Base-by-base conservation (phyloP, 1,139 yeast genomes). In the Protomyces inouyei region DNA sequence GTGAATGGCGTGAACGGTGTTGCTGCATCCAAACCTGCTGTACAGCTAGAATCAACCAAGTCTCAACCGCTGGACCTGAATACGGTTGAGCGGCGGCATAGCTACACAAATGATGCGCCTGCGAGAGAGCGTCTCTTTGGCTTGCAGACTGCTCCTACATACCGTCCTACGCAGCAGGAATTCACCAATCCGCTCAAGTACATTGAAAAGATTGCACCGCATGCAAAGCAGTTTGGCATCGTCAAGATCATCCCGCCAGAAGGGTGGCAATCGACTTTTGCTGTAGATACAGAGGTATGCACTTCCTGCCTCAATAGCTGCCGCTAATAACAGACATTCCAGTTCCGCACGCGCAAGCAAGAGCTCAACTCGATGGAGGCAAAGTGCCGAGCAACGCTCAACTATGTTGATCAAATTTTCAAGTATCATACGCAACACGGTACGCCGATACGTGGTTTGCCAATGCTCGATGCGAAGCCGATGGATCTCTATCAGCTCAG, bases 171-270 rank as follows among this genome's bases (percentile, higher is more conserved):
- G 9, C 76, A 74, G 38, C 77, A 76, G 5, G 82, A 81, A 67
- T 78, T 80, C 65, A 72, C 76, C 25, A 87, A 85, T 72, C 84
- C 85, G 5, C 70, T 74, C 32, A 67, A 64, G 14, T 77, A 74
- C 64, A 70, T 76, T 52, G 71, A 69, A 45, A 66, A 67, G 51
- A 70, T 76, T 9, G 70, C 75, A 10, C 64, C 69, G 14, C 69
- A 69, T 48, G 92, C 90, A 0, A 73, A 73, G 63, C 71, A 77
- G 56, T 81, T 78, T 71, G 96, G 96, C 0, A 93, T 92, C n/a
- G 79, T 88, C 36, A 89, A 88, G 72, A 76, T 90, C 23, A 77
- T 80, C n/a, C 82, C 87, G 0, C 87, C 88, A 0, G 68, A 70
- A 5, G 66, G 71, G 23, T 79, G 81, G 79, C 69, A 70, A 52